Conservation (phyloP, 2,329 filamentous ascomycete species). For the Penicillium thymicola region DNA sequence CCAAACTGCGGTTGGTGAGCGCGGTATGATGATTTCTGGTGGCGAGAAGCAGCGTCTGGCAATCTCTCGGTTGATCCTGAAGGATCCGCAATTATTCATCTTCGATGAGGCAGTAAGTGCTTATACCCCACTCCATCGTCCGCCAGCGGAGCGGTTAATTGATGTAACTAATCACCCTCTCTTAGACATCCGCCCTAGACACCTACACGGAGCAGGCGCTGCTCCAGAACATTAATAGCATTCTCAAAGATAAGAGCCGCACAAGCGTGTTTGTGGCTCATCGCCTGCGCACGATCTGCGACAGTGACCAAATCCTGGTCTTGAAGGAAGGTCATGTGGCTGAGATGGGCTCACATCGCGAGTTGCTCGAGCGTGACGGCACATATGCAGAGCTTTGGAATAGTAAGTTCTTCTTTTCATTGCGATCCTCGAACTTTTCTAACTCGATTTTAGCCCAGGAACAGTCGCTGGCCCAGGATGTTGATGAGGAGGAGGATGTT, state of each 20-base stretch:
- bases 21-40: conserved; percentile 94
- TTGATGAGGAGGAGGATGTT: conserved; percentile 13
- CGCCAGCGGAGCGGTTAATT: not conserved
- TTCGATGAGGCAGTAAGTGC: conserved; percentile 77
- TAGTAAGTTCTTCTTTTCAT: conserved; percentile 55
- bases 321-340: conserved; percentile 79
- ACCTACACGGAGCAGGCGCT: conserved; percentile 91
- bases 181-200: conserved; percentile 75
- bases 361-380: conserved; percentile 68
- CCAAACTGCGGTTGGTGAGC: conserved; percentile 84
- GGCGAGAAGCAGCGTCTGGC: conserved; percentile 92
- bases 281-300: conserved; percentile 86
- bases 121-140: not conserved
- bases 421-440: not conserved
- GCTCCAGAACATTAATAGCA: conserved; percentile 87
- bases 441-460: conserved; percentile 55
- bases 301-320: conserved; percentile 90
- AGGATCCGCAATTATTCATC: conserved; percentile 85
- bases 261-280: conserved; percentile 97
- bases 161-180: not conserved
- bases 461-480: conserved; percentile 47
- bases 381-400: conserved; percentile 91
- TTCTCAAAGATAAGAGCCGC: conserved; percentile 79
- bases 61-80: conserved; percentile 76
- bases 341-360: conserved; percentile 81